Base-by-base conservation (phyloP, 2,329 filamentous ascomycete species). In the Teratosphaeriaceae sp. region DNA sequence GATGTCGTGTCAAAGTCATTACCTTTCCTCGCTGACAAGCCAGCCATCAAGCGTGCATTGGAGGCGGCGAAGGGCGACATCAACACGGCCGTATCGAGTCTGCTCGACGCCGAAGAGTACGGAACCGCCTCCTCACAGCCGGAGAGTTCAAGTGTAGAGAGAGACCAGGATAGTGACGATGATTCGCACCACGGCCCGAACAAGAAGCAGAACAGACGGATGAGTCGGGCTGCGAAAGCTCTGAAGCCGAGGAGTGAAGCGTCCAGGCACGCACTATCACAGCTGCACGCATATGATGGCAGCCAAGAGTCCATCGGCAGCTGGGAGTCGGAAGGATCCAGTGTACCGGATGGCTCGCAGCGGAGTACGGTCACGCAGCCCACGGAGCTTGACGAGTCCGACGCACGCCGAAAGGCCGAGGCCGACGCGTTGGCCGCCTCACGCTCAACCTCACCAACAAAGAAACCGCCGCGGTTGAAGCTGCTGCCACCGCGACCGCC, bases 41-140 rank as follows among this genome's bases (percentile, higher is more conserved):
- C 64, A 21, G 69, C 68, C 19, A 74, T 79, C 46, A 70, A 72
- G 38, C 67, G 71, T 49, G 68, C 71, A 46, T 64, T 80, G 23
- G 67, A 74, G 52, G 68, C 72, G 49, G 71, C 68, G 43, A 73
- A 71, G 38, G 75, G 76, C 31, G 71, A 76, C 51, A 67, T 80
- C 34, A 67, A 77, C 50, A 59, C 65, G 21, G 73, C 75, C 5
- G 75, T 79, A 31, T 67, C 67, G 11, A 71, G 68, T 35, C 58
- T 80, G 15, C 56, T 78, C 2, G 75, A 74, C 27, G 65, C 66
- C 2, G 68, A 73, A 44, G 66, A 72, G 37, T 58, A 60, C 37
- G 61, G 59, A 37, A 66, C 62, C 50, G 57, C 58, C 15, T 68
- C 65, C n/a, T 68, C 69, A 16, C 58, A 63, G 27, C 65, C 67